Base-by-base conservation (phyloP, 257 asterid genomes). In the Avicennia marina region DNA sequence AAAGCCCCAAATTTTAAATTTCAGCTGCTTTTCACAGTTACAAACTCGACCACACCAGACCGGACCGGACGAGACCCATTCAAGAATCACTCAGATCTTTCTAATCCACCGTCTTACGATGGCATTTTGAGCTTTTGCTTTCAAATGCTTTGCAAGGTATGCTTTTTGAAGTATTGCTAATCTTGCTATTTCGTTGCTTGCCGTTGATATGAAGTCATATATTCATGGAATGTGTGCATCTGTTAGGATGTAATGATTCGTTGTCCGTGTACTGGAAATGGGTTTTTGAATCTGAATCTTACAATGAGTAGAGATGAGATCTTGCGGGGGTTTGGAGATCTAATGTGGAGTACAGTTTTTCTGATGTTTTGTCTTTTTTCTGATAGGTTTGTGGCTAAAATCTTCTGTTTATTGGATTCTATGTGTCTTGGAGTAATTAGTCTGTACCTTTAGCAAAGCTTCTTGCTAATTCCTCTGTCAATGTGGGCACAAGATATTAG, bases 61-160 rank as follows among this genome's bases (percentile, higher is more conserved):
- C 58, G 9, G 73, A 32, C 57, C 42, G 9, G 70, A 49, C 56
- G 58, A 54, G 58, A 50, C 73, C 73, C 73, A 65, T 66, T 61
- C 38, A 65, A 48, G 67, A 51, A 65, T 46, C 73, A 32, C 52
- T 60, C 74, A 68, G 82, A 76, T 76, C 82, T 72, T 68, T 64
- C 53, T 32, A 22, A 42, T 51, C 72, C 60, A 29, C 50, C 26
- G 22, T 29, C 7, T 29, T 29, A 29, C 33, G 7, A 3, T 32
- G 70, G 53, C 42, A 53, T 21, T 58, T 45, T 38, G 24, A 54
- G 42, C 19, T 11, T 12, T 66, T 11, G 21, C 44, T 67, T 63
- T 63, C 70, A 68, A 68, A 72, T 68, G 78, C 70, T 72, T 53
- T 66, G 54, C 53, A 53, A 68, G 78, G 82, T 72, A 34, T 64